Evolutionary conservation across 2,329 filamentous ascomycete species (phyloP).

Genomic region (Aulographum hederae): DNA sequence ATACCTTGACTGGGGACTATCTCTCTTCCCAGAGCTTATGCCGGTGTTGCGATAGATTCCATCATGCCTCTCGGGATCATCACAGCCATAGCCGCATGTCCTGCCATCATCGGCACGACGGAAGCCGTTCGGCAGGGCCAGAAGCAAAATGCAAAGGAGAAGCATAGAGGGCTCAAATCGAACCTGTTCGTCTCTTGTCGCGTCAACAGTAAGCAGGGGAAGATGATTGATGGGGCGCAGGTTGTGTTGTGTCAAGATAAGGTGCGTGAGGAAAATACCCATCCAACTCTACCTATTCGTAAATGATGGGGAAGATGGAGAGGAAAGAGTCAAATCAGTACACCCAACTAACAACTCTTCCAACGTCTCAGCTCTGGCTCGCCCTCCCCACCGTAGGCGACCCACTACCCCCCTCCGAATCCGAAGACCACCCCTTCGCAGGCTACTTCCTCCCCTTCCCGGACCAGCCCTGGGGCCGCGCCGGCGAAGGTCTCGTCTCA

Average conservation of each 20-base stretch:
- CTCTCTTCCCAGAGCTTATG: no score
- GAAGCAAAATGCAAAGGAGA: constrained; percentile 13
- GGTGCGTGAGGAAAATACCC: constrained; percentile 4
- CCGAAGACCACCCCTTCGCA: constrained; percentile 6
- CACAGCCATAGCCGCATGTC: constrained; percentile 13
- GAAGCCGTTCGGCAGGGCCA: constrained; percentile 16
- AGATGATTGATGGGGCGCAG: constrained; percentile 11
- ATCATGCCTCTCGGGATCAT: constrained; percentile 16
- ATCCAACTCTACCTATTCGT: no score
- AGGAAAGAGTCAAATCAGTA: no score
- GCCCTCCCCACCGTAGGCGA: no score
- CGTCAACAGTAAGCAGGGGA: constrained; percentile 9
- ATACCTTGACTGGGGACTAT: no score
- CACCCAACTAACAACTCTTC: no score
- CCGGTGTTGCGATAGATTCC: no score
- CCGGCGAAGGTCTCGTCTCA: constrained; percentile 10
- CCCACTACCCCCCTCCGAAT: no score
- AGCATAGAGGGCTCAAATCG: constrained; percentile 13
- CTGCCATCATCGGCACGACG: constrained; percentile 17
- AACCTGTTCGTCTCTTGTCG: constrained; percentile 13
- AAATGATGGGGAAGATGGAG: no score
- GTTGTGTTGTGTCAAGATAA: constrained; percentile 12
- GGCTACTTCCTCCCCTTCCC: constrained; percentile 7
- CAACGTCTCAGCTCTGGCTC: no score
- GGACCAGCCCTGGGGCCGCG: constrained; percentile 7